Evolutionary conservation across 225 moss, liverwort and hornwort genomes (phyloP).

Genomic region (Ulota crispa): DNA sequence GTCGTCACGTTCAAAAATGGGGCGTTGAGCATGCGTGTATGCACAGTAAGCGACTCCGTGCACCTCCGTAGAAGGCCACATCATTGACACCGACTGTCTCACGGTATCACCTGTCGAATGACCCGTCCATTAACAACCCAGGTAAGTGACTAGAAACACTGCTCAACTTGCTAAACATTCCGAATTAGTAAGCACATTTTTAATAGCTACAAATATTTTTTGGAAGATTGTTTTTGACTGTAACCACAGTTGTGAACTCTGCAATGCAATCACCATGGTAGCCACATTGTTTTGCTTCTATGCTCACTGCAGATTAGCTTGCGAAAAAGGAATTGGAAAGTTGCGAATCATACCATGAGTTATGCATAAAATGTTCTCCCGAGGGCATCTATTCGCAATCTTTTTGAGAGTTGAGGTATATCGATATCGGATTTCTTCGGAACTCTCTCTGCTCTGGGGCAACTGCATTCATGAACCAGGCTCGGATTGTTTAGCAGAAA

Average conservation of each 20-base stretch:
- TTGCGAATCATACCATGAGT: conserved; percentile 34
- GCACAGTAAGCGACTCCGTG: background rate
- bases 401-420: conserved; percentile 32
- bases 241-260: no score
- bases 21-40: conserved; percentile 35
- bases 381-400: conserved; percentile 23
- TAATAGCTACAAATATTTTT: no score
- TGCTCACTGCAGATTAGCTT: background rate
- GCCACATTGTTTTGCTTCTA: background rate
- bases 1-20: conserved; percentile 12
- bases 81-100: conserved; percentile 30
- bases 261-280: background rate
- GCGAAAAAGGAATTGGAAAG: background rate
- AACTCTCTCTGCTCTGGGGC: conserved; percentile 20
- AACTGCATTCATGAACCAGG: background rate
- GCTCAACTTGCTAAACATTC: no score
- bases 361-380: conserved; percentile 52
- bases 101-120: conserved; percentile 31
- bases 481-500: background rate
- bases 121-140: background rate
- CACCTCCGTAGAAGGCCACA: conserved; percentile 29
- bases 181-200: no score
- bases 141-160: no score
- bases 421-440: conserved; percentile 9
- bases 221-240: no score